Evolutionary conservation across 345 rosid species (phyloP).

Genomic region (Populus deltoides): DNA sequence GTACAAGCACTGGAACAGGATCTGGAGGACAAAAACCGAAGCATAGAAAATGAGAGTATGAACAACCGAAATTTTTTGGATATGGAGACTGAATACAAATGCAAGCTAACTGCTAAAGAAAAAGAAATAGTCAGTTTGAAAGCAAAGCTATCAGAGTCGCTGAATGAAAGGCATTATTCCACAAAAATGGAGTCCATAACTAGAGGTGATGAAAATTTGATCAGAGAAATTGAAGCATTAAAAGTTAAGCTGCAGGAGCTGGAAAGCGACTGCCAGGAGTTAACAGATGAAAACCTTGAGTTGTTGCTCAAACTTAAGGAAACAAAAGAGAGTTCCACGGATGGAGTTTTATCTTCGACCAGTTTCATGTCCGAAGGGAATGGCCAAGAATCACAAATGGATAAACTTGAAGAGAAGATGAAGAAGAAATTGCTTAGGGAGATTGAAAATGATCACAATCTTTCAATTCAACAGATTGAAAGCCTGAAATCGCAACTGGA

Average conservation of each 20-base stretch:
- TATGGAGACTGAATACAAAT: constrained; percentile 23
- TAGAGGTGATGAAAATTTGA: constrained; percentile 15
- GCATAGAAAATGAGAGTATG: constrained; percentile 5
- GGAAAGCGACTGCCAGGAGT: constrained; percentile 57
- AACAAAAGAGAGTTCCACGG: constrained; percentile 17
- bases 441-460: constrained; percentile 26
- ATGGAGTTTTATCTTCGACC: constrained; percentile 8
- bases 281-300: constrained; percentile 60
- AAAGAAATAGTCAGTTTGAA: constrained; percentile 31
- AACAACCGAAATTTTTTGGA: constrained; percentile 7
- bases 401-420: constrained; percentile 31
- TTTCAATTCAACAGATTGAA: constrained; percentile 31
- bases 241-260: constrained; percentile 48
- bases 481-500: constrained; percentile 31
- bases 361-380: constrained; percentile 9
- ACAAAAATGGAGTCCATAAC: constrained; percentile 10
- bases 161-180: constrained; percentile 10
- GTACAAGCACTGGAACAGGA: constrained; percentile 37
- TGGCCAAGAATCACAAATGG: constrained; percentile 15
- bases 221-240: constrained; percentile 38
- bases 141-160: constrained; percentile 29
- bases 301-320: constrained; percentile 46
- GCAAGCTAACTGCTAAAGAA: constrained; percentile 34
- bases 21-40: constrained; percentile 17
- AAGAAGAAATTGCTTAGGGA: constrained; percentile 30